Evolutionary conservation across 352 stramenopile genomes (phyloP), one percentile per base, ranked within the genome.

Genomic region (Phytophthora kernoviae): DNA sequence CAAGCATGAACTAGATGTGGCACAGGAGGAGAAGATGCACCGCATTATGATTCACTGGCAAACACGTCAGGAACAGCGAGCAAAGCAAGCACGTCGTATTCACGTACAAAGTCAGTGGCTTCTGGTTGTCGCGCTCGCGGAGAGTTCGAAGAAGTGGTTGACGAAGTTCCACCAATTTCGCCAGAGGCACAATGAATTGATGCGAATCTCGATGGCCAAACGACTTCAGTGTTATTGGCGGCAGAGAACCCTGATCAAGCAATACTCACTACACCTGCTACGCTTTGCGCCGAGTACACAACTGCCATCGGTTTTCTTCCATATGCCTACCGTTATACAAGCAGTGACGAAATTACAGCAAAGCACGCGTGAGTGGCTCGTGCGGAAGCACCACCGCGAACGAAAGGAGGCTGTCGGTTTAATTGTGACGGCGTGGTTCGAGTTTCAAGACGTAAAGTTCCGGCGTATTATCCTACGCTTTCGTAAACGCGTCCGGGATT

Each of bases 381-480:
- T 55, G 20, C 42, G 42, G 17, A 75, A 77, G 30, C 65, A 66
- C 9, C 17, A 58, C 1, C 20, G n/a, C 1, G 24, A 77, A 20
- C 66, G 69, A 3, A 36, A 45, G 10, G 43, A 54, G 8, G 70
- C 71, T 0, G 55, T 88, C 4, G 58, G 65, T 8, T 56, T 90
- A 33, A 91, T 92, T 32, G 68, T 93, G 30, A 91, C 80, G 30
- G 84, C 78, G 6, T 90, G 80, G 80, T 68, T 88, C 37, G 84
- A 91, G 58, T 91, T 91, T 58, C 82, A 93, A 48, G 84, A 93
- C 47, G 81, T 89, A 27, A 93, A 93, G 51, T 93, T 92, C 36
- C 82, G 84, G 9, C 80, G 84, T 7, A 69, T 93, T 9, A 91
- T 93, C 47, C 55, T 91, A 37, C 77, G 82, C 15, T 93, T 92